Base-by-base conservation (phyloP, 371 early-diverging fungal genomes). In the Zychaea mexicana region DNA sequence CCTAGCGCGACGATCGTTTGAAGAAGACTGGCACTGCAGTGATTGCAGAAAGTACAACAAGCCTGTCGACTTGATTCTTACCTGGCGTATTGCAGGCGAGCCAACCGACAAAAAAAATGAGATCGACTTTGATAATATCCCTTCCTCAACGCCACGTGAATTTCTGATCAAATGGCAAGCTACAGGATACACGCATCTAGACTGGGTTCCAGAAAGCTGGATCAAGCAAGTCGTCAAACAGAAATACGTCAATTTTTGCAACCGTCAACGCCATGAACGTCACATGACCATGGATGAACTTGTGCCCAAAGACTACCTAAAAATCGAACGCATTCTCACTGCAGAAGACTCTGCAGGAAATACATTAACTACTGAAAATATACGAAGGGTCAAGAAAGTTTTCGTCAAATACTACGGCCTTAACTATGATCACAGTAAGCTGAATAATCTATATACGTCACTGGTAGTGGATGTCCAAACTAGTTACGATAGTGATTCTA, bases 171-270 rank as follows among this genome's bases (percentile, higher is more conserved):
- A 86, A 45, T 90, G 88, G 89, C 75, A 76, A 55, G 68, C 64
- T 9, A 42, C 66, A 30, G 85, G 87, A 1, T 86, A 85, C 58
- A 74, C 85, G 13, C 83, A 85, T 57, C 58, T 82, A 6, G 68
- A 67, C 17, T 90, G 90, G 90, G 87, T 88, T 7, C 70, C 84
- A n/a, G 63, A 65, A 9, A 67, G 62, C 30, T 86, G 85, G 84
- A 59, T 81, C 15, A 62, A 65, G 15, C 61, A 68, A 13, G 67
- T 67, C 7, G 57, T 64, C 9, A 49, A 75, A 0, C 36, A 56
- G 1, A 60, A 68, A 36, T 71, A 71, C 56, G 59, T 66, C 26
- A 67, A 70, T 46, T 73, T 75, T 17, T 71, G 52, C 8, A 30
- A 57, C 1, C 49, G 52, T 58, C 70, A 73, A 63, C 67, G 60